Evolutionary conservation across 768 basidiomycete species (phyloP).

Genomic region (Termitomyces sp.): DNA sequence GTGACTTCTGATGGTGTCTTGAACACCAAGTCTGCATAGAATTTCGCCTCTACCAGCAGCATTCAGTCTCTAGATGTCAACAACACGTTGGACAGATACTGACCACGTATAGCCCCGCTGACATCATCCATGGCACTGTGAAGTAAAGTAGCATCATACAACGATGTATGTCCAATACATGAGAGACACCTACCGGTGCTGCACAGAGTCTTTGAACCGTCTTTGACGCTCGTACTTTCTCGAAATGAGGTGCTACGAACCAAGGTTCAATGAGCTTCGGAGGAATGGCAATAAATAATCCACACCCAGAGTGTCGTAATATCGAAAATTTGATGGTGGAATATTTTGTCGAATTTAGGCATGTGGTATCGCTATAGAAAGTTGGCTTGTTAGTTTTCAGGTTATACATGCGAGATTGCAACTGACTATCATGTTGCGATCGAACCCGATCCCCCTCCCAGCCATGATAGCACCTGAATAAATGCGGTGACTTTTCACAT

Average conservation of each 20-base stretch:
- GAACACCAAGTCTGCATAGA: neutral
- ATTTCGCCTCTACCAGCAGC: neutral
- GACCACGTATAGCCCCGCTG: neutral
- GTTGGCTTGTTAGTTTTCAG: neutral
- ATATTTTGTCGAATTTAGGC: neutral
- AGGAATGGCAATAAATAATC: neutral
- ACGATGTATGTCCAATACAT: neutral
- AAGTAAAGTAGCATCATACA: neutral
- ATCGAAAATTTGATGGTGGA: constrained; percentile 1
- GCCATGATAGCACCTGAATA: constrained; percentile 2
- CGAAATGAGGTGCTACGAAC: neutral
- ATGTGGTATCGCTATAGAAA: neutral
- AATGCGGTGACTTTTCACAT: neutral
- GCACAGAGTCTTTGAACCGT: neutral
- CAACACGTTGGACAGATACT: neutral
- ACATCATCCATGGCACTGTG: constrained; percentile 1
- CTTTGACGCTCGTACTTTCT: neutral
- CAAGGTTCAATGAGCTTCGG: neutral
- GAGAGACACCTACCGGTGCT: neutral
- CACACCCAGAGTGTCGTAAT: constrained; percentile 2
- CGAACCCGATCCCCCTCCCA: neutral
- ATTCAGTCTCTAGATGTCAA: neutral
- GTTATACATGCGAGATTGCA: neutral
- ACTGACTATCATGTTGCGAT: constrained; percentile 6
- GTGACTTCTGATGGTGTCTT: neutral